Percentiles rank a stretch among this genome's conserved stretches.
Conservation (phyloP, 768 basidiomycete species). For the Auricularia cornea region DNA sequence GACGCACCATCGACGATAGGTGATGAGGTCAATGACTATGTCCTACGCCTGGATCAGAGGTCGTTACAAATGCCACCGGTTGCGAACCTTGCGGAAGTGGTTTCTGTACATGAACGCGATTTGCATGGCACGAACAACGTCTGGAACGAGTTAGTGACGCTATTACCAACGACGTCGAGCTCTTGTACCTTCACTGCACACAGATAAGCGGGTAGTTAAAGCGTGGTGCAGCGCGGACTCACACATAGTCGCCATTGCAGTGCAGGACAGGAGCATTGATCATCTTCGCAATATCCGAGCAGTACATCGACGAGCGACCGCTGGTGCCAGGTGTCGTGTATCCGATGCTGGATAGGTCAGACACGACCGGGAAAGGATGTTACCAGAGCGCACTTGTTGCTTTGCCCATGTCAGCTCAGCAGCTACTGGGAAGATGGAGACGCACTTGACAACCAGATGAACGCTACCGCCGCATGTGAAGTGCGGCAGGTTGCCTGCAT, state of each 20-base stretch:
- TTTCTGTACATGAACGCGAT: conserved; percentile 84
- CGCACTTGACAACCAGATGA: conserved; percentile 86
- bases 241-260: conserved; percentile 72
- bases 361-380: conserved; percentile 1
- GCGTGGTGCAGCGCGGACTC: not conserved
- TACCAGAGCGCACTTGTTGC: conserved; percentile 21
- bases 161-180: not conserved
- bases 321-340: conserved; percentile 85
- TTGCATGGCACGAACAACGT: conserved; percentile 77
- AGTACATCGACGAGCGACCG: conserved; percentile 80
- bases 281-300: conserved; percentile 85
- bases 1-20: conserved; percentile 69
- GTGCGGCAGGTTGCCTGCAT: conserved; percentile 74
- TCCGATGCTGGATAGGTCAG: conserved; percentile 56
- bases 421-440: conserved; percentile 8
- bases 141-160: conserved; percentile 32
- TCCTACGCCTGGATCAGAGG: conserved; percentile 34
- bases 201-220: not conserved
- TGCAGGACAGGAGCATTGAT: conserved; percentile 83
- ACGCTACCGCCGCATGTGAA: conserved; percentile 87
- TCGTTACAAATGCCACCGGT: not conserved
- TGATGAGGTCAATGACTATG: conserved; percentile 81
- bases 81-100: conserved; percentile 64
- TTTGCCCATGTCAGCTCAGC: conserved; percentile 4
- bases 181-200: not conserved